Evolutionary conservation across 257 asterid species (phyloP), one percentile per base, ranked within the genome.

Genomic region (Nicotiana undulata): DNA sequence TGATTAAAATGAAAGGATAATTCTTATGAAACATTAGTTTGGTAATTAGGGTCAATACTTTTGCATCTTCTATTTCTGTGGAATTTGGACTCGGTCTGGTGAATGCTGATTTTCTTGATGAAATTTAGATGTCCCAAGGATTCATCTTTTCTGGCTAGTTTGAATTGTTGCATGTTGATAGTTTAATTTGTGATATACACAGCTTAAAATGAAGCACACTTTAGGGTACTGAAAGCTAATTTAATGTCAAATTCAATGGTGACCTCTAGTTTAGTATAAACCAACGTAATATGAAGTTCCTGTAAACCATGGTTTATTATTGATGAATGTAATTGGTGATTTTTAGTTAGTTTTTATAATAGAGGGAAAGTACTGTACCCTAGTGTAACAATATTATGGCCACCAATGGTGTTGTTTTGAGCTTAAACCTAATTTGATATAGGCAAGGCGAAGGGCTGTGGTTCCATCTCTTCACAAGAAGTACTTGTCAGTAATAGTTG

Each of bases 391-490:
- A 22, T 49, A 72, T 72, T 72, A 24, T 72, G 60, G 60, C 51
- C 22, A 24, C 40, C 61, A 72, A 82, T 79, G 86, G 86, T 80
- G 20, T 28, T 82, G 28, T 66, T 60, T 86, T 84, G 81, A 76
- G 80, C 74, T 86, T 56, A 63, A 63, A 63, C 80, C 82, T 76
- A 72, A 81, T 82, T 86, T 82, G 81, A 87, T 85, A 81, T 89
- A 95, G 98, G 98, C 82, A 85, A 91, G 99, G 91, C 97, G 99
- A 86, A 89, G 98, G 87, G 97, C 99, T 63, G 98, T 95, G 91
- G 97, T 92, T 85, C 99, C 99, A 79, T 95, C 98, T 29, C 99
- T 95, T 89, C 99, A 95, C 97, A 95, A 90, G 96, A 93, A 90
- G 89, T 95, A 93, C 93, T 90, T 95, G 92, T 93, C 99, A 26